Conservation (phyloP, 2,329 filamentous ascomycete species). For the Paecilomyces formosus region DNA sequence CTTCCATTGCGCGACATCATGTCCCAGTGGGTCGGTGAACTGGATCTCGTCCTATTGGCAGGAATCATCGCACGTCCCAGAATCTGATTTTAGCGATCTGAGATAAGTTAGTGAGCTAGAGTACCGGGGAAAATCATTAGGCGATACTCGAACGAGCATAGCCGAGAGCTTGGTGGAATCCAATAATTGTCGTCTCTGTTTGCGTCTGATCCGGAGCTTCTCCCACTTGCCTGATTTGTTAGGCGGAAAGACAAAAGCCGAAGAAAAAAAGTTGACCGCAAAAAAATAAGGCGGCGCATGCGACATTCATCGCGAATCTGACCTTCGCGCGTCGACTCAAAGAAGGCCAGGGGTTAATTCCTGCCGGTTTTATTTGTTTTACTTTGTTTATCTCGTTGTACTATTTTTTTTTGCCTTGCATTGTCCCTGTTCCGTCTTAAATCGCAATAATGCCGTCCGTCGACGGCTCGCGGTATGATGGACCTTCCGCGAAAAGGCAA, state of each 20-base stretch:
- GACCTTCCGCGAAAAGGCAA: constrained; percentile 68
- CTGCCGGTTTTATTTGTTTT: background rate
- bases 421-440: background rate
- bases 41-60: background rate
- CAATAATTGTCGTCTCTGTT: no score
- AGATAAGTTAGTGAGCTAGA: background rate
- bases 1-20: background rate
- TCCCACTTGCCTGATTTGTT: background rate
- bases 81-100: background rate
- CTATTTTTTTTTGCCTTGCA: background rate
- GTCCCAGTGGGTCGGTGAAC: background rate
- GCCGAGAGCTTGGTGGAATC: background rate
- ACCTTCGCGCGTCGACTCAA: background rate
- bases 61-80: background rate
- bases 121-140: background rate
- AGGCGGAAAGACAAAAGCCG: background rate
- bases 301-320: background rate
- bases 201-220: background rate
- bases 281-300: background rate
- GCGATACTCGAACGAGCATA: background rate
- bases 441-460: constrained; percentile 38
- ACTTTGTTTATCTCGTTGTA: background rate
- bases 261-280: background rate
- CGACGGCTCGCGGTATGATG: constrained; percentile 47
- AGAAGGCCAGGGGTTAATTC: background rate